phyloP scores from a whole-genome alignment of 495 filamentous ascomycete genomes.

The Penicillium simplicissimum region DNA sequence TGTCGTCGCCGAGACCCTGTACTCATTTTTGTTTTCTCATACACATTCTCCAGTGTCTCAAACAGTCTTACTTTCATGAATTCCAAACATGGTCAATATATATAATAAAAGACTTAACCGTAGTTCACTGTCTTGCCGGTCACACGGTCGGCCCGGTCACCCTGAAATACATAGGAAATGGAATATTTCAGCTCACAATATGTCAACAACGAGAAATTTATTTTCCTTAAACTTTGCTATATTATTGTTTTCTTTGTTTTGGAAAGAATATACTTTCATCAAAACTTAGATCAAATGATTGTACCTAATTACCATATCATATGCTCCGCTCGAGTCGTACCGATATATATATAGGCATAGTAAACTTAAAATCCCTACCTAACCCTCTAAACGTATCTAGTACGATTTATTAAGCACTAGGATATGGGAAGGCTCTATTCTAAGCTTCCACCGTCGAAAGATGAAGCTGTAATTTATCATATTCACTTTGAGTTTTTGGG shows the following conservation, averaged over 20 bases:
- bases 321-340: not conserved
- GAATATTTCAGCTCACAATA: constrained; percentile 2
- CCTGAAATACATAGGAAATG: not conserved
- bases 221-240: not conserved
- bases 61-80: no score
- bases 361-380: not conserved
- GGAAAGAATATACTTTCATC: not conserved
- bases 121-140: no score
- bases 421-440: not conserved
- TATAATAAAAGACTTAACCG: no score
- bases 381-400: not conserved
- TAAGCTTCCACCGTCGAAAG: not conserved
- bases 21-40: no score
- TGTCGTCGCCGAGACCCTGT: no score
- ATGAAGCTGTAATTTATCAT: constrained; percentile 5
- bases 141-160: not conserved
- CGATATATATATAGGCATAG: not conserved
- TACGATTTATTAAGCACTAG: not conserved
- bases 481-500: no score
- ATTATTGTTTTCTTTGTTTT: not conserved
- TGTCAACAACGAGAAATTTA: not conserved
- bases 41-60: no score
- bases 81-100: no score
- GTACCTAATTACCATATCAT: not conserved
- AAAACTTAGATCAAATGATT: constrained; percentile 1